A percentile compares a stretch with the other conserved stretches of the same genome.
phyloP scores from a whole-genome alignment of 306 rosid genomes.

The Gleditsia sinensis region DNA sequence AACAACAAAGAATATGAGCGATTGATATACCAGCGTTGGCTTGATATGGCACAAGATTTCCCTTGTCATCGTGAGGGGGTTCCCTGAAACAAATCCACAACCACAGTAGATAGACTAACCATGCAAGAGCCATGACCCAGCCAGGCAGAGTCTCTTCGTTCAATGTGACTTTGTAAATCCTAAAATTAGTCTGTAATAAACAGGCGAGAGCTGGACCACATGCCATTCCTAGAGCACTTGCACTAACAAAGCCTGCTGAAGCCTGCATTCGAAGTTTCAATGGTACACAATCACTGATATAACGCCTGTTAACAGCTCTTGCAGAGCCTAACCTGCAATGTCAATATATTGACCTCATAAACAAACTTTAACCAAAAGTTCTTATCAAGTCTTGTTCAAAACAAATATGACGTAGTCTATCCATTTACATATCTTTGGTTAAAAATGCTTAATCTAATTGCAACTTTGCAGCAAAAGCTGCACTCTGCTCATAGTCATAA shows the following conservation, averaged over 20 bases:
- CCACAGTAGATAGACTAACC: slow-evolving; percentile 85
- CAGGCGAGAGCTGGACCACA: slow-evolving; percentile 98
- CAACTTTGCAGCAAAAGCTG: neutral
- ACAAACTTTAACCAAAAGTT: neutral
- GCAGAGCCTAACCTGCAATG: slow-evolving; percentile 89
- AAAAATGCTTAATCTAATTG: neutral
- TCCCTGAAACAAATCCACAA: slow-evolving; percentile 85
- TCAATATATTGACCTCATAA: slow-evolving; percentile 2
- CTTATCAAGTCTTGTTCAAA: neutral
- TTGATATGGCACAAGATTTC: slow-evolving; percentile 37
- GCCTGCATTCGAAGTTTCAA: slow-evolving; percentile 84
- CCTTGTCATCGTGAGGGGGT: slow-evolving; percentile 54
- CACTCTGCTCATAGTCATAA: neutral
- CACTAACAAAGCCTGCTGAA: slow-evolving; percentile 96
- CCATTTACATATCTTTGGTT: neutral
- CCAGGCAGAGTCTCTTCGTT: slow-evolving; percentile 90
- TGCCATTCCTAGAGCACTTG: slow-evolving; percentile 96
- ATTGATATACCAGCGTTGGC: slow-evolving; percentile 53
- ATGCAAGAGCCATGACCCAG: slow-evolving; percentile 91
- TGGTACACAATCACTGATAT: slow-evolving; percentile 95
- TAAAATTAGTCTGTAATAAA: slow-evolving; percentile 73
- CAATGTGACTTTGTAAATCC: slow-evolving; percentile 79
- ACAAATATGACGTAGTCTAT: neutral
- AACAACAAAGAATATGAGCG: slow-evolving; percentile 14
- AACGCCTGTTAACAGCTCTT: slow-evolving; percentile 96